These are phyloP conservation scores for Candida caryicola DNA, from an alignment of 805 yeast species.

Conservation along the genomic window DNA sequence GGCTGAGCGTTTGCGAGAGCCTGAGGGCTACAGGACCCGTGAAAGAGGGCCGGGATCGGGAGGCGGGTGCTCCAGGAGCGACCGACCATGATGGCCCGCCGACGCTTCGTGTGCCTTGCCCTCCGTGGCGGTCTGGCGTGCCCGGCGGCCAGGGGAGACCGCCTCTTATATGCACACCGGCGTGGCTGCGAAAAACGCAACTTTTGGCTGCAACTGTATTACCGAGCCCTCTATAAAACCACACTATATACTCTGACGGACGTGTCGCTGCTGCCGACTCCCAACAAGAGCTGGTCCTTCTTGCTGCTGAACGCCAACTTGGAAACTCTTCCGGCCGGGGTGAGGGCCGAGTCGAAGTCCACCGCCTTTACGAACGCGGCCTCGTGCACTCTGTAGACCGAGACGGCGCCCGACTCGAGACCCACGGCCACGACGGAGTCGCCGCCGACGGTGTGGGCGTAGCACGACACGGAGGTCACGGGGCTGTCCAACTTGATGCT, in stretches of 20 bases:
- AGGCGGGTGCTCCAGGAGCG: no score
- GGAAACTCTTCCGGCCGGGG: constrained; percentile 63
- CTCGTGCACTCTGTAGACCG: constrained; percentile 38
- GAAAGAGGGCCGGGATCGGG: no score
- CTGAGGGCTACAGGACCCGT: no score
- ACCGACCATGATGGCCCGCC: no score
- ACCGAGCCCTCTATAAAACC: constrained; percentile 5
- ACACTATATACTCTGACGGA: constrained; percentile 49
- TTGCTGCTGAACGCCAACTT: constrained; percentile 56
- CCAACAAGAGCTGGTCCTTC: constrained; percentile 37
- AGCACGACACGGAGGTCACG: constrained; percentile 66
- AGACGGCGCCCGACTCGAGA: constrained; percentile 62
- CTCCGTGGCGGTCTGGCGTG: no score
- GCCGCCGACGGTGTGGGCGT: constrained; percentile 25
- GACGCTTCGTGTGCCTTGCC: no score
- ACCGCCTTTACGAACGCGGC: constrained; percentile 21
- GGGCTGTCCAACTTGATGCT: constrained; percentile 51
- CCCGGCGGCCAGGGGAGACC: no score
- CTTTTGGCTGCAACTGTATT: no score
- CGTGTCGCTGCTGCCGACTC: constrained; percentile 63
- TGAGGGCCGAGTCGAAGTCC: constrained; percentile 34
- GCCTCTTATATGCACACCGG: no score
- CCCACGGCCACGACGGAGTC: constrained; percentile 56
- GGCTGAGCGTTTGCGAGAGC: no score
- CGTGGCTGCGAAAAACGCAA: no score